Conservation (phyloP, 2,329 filamentous ascomycete genomes). For the Hymenoscyphus repandus region DNA sequence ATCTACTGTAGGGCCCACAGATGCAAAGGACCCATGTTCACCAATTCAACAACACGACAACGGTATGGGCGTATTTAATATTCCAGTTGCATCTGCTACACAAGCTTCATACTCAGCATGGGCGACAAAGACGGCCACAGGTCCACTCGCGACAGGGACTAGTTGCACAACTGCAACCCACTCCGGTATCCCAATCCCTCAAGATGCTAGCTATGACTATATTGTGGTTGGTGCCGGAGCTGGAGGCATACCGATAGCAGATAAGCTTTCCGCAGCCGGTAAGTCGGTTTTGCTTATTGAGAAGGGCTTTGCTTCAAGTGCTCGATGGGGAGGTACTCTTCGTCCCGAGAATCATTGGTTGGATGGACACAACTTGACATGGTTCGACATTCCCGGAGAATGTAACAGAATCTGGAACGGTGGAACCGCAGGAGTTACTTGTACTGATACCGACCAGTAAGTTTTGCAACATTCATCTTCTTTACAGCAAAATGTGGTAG, state of each 20-base stretch:
- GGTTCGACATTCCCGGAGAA: conserved; percentile 66
- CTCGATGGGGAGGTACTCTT: conserved; percentile 52
- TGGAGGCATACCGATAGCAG: conserved; percentile 49
- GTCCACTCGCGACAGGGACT: conserved; percentile 23
- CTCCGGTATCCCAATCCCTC: conserved; percentile 41
- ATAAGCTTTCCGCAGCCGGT: conserved; percentile 55
- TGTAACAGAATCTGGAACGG: conserved; percentile 57
- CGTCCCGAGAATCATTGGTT: conserved; percentile 47
- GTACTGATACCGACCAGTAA: conserved; percentile 56
- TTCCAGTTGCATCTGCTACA: conserved; percentile 38
- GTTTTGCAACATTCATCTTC: not conserved
- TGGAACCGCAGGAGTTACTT: conserved; percentile 44
- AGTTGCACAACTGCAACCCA: conserved; percentile 41
- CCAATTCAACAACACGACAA: conserved; percentile 50
- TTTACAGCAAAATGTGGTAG: conserved; percentile 24
- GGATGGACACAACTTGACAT: conserved; percentile 56
- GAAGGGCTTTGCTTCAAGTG: conserved; percentile 56
- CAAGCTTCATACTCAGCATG: conserved; percentile 33
- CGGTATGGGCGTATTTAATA: conserved; percentile 48
- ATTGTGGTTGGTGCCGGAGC: conserved; percentile 50
- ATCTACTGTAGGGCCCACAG: conserved; percentile 34
- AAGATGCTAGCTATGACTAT: conserved; percentile 45
- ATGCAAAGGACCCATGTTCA: conserved; percentile 40
- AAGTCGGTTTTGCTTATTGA: conserved; percentile 61
- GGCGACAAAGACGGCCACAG: conserved; percentile 23